Percentiles rank a stretch among this genome's conserved stretches.
Evolutionary conservation across 768 basidiomycete species (phyloP).

Genomic region (Boletus vermiculosoides): DNA sequence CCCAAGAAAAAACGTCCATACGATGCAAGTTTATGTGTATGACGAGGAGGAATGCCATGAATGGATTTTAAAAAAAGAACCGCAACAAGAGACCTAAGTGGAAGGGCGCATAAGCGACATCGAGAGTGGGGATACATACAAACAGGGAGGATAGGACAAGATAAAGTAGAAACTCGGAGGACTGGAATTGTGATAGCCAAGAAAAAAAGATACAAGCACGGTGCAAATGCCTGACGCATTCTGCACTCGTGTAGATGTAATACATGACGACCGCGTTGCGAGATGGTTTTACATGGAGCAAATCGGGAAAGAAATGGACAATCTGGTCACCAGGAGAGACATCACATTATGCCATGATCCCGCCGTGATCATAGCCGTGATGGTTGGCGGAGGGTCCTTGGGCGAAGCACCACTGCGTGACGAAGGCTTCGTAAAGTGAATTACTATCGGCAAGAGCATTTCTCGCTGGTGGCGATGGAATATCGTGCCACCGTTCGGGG

Average conservation of each 20-base stretch:
- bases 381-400: constrained; percentile 36
- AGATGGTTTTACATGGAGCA: not conserved
- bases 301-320: not conserved
- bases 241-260: not conserved
- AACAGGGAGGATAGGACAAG: not conserved
- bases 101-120: not conserved
- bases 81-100: not conserved
- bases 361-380: constrained; percentile 10
- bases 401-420: constrained; percentile 70
- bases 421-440: constrained; percentile 56
- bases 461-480: not conserved
- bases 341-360: constrained; percentile 20
- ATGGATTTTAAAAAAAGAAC: not conserved
- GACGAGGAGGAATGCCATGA: not conserved
- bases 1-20: not conserved
- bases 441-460: constrained; percentile 21
- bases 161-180: not conserved
- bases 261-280: not conserved
- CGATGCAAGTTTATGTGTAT: not conserved
- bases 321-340: too few relatives aligned
- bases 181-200: not conserved
- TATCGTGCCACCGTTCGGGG: not conserved
- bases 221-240: not conserved
- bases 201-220: constrained; percentile 1
- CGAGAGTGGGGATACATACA: not conserved